Base-by-base conservation (phyloP, 139 green algal genomes). In the Astrephomene gubernaculifera region DNA sequence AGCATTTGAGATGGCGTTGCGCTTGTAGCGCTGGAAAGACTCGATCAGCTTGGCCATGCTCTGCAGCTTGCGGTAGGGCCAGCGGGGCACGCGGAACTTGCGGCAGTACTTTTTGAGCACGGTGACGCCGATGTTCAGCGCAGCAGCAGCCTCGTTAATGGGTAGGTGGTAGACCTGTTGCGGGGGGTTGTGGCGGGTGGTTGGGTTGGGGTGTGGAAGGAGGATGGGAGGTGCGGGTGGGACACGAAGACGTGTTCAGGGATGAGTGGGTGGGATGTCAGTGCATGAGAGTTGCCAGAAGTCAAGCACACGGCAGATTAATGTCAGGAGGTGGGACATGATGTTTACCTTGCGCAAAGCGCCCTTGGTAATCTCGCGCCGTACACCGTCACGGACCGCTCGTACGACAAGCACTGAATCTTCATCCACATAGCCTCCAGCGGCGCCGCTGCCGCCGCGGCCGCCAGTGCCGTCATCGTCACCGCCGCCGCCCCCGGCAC, bases 21-120 rank as follows among this genome's bases (percentile, higher is more conserved):
- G 27, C 41, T 75, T 85, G 44, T 75, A 85, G 7, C 43, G 41
- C 79, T 76, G 60, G 79, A 74, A 85, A 0, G 69, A 80, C n/a
- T 87, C 70, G 45, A 96, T 95, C 25, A 96, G 91, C 71, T 91
- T 91, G 69, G 89, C 87, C 71, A 95, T 71, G 39, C 57, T 87
- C 71, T 92, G 87, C 5, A 94, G 87, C 79, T 95, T 95, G 68
- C 93, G 89, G 90, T 89, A 94, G 1, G 93, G 93, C 93, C 93
- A 96, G 21, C 92, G 83, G 19, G 86, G 70, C 41, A 96, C 91
- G 44, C 85, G 70, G 86, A 92, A 92, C 45, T 90, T 90, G 44
- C 93, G 89, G 90, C 93, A 96, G 82, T 93, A 90, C 80, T 92
- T 91, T 79, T 96, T 96, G 8, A 96, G 79, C 45, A 92, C 91